Conservation (phyloP, 2,329 filamentous ascomycete species). For the Fusarium sp. region DNA sequence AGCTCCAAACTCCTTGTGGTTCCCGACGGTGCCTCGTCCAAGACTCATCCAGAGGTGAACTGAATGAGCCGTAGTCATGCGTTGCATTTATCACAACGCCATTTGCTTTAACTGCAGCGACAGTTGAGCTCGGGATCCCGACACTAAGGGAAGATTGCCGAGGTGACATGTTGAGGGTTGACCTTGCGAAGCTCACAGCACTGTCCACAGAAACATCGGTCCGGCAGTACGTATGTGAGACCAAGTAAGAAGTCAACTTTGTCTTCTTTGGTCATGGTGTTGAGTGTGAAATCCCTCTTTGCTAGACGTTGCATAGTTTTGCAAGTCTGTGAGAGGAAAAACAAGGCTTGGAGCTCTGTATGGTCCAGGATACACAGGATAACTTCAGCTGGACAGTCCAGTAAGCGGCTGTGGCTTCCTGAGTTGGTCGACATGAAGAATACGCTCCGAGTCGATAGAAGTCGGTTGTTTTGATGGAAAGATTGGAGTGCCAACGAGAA, state of each 20-base stretch:
- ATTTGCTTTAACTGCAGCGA: background rate
- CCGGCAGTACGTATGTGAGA: background rate
- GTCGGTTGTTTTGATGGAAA: too few species aligned
- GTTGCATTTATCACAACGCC: background rate
- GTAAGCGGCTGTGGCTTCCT: background rate
- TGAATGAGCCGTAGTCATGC: background rate
- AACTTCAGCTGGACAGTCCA: background rate
- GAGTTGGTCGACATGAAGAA: background rate
- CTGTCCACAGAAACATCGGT: accelerated
- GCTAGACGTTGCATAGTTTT: background rate
- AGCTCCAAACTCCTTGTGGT: accelerated
- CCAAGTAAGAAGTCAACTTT: background rate
- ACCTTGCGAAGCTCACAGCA: background rate
- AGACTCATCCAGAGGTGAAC: background rate
- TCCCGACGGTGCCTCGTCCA: background rate
- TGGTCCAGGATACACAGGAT: background rate
- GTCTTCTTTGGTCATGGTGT: background rate
- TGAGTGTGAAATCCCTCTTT: background rate
- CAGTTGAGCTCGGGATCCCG: background rate
- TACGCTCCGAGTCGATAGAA: background rate
- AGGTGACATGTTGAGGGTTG: accelerated
- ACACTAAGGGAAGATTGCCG: accelerated
- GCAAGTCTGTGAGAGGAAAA: background rate
- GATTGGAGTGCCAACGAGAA: too few species aligned
- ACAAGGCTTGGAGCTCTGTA: background rate